Base-by-base conservation (phyloP, 1,284 basidiomycete genomes). In the Cutaneotrichosporon cavernicola region DNA sequence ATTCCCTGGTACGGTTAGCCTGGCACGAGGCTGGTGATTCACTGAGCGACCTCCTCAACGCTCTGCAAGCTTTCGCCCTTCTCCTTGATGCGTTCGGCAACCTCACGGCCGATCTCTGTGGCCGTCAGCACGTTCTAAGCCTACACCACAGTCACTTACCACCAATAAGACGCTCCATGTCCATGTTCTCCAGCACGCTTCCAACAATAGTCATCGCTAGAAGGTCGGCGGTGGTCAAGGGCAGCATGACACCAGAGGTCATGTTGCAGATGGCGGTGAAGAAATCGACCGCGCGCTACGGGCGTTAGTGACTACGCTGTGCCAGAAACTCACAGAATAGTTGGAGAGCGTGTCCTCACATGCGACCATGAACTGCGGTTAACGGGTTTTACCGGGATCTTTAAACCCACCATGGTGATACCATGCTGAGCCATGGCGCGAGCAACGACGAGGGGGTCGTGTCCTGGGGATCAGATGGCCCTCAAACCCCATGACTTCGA, bases 321-420 rank as follows among this genome's bases (percentile, higher is more conserved):
- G 7, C 34, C 30, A n/a, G 59, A 8, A n/a, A 61, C 89, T 77
- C 73, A 92, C 91, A 62, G 88, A 89, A 77, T 96, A 96, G 58
- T 92, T 92, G 66, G 92, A 96, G 63, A 98, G 84, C 2, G 95
- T 96, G 60, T 97, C 96, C 80, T 99, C 96, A 81, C 96, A 99
- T 34, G 97, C 96, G 21, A 99, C 95, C 78, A 97, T 94, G 82
- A 97, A 96, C 92, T 95, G 69, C 70, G 30, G 60, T 75, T 55
- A 76, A 72, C 8, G 8, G 18, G 61, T 22, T 2, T 7, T 18
- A 13, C 5, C 5, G 2, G 1, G 3, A 34, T 2, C 30, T 10
- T 8, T 30, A 32, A 7, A 81, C 88, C 72, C 77, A 92, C 93
- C 66, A 97, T 81, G 18, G 91, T 92, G 72, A 97, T 97, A 4